These are phyloP conservation scores for Hemisphaericaspora lyxosophila DNA, from an alignment of 1,139 yeast genomes.

Conservation along the genomic window DNA sequence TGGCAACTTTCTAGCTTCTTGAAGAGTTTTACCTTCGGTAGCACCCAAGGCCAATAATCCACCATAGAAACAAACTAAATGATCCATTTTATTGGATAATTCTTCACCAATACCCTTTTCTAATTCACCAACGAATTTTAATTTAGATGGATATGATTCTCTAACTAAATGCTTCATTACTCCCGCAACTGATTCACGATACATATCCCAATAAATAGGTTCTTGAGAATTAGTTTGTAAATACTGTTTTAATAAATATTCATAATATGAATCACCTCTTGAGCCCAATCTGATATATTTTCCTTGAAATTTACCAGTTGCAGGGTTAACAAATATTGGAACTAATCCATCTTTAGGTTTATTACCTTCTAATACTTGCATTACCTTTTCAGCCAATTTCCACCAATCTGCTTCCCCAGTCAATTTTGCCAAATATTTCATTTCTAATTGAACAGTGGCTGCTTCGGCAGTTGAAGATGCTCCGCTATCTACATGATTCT, in stretches of 20 bases:
- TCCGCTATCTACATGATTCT: slow-evolving; percentile 62
- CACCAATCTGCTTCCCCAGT: slow-evolving; percentile 82
- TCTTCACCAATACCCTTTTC: slow-evolving; percentile 63
- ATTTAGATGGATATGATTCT: slow-evolving; percentile 60
- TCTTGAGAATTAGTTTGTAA: slow-evolving; percentile 70
- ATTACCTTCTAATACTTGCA: slow-evolving; percentile 59
- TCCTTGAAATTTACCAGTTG: slow-evolving; percentile 69
- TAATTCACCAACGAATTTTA: slow-evolving; percentile 77
- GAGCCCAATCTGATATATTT: slow-evolving; percentile 75
- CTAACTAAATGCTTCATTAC: slow-evolving; percentile 59
- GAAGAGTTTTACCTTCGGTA: slow-evolving; percentile 60
- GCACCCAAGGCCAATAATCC: slow-evolving; percentile 91
- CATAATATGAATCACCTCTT: slow-evolving; percentile 92
- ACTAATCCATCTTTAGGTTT: slow-evolving; percentile 72
- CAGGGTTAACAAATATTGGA: slow-evolving; percentile 78
- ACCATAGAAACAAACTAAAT: slow-evolving; percentile 88
- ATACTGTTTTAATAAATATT: slow-evolving; percentile 83
- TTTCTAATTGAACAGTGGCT: slow-evolving; percentile 83
- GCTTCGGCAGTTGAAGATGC: slow-evolving; percentile 86
- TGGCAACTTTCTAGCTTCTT: slow-evolving; percentile 36
- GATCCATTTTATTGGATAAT: slow-evolving; percentile 85
- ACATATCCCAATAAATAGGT: slow-evolving; percentile 67
- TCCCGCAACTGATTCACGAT: slow-evolving; percentile 75
- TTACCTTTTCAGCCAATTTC: slow-evolving; percentile 73
- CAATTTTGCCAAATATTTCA: slow-evolving; percentile 75